Evolutionary conservation across 495 filamentous ascomycete genomes (phyloP).

Genomic region (Trichoderma reesei): DNA sequence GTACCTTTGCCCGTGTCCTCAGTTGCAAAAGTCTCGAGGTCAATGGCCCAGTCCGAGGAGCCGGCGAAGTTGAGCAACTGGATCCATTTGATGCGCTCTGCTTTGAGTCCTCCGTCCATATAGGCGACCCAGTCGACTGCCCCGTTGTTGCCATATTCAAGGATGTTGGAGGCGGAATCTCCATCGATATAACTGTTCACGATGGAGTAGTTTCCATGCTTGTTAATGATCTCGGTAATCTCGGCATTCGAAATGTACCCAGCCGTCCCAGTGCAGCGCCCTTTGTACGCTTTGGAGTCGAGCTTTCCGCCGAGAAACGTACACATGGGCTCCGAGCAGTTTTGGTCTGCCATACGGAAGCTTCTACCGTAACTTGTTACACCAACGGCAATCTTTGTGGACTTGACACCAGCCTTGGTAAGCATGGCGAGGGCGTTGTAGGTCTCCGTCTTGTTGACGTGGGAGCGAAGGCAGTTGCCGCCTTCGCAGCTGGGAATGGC

Average conservation of each 20-base stretch:
- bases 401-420: slow-evolving; percentile 39
- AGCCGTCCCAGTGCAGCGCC: slow-evolving; percentile 16
- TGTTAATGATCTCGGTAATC: slow-evolving; percentile 23
- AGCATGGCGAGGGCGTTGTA: slow-evolving; percentile 33
- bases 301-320: slow-evolving; percentile 12
- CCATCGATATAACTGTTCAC: slow-evolving; percentile 31
- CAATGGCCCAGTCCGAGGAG: slow-evolving; percentile 26
- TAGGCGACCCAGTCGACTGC: slow-evolving; percentile 30
- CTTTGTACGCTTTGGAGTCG: slow-evolving; percentile 17
- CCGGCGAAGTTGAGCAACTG: slow-evolving; percentile 14
- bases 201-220: slow-evolving; percentile 25
- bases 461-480: slow-evolving; percentile 32
- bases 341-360: slow-evolving; percentile 26
- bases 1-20: no score
- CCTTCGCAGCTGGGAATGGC: slow-evolving; percentile 20
- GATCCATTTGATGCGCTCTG: background rate
- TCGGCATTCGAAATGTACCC: slow-evolving; percentile 30
- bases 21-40: slow-evolving; percentile 16
- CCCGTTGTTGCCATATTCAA: slow-evolving; percentile 30
- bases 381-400: slow-evolving; percentile 31
- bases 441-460: slow-evolving; percentile 38
- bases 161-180: slow-evolving; percentile 22
- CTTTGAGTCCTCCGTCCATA: slow-evolving; percentile 22
- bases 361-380: slow-evolving; percentile 29
- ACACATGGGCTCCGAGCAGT: slow-evolving; percentile 20